Evolutionary conservation across 2,329 filamentous ascomycete genomes (phyloP), one percentile per base, ranked within the genome.

Genomic region (Scorias spongiosa): DNA sequence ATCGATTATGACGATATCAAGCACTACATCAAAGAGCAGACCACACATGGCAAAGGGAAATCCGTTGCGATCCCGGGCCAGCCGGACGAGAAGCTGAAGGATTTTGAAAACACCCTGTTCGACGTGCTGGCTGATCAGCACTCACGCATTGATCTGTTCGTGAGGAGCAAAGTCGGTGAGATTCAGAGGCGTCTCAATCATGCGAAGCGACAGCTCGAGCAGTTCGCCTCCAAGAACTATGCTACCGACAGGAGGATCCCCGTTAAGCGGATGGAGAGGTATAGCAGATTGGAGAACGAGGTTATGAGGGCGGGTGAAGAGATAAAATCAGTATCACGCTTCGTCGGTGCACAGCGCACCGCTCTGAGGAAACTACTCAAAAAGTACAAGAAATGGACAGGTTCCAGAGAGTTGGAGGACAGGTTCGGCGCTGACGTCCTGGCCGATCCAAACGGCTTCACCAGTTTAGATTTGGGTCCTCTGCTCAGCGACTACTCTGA

Each of bases 1-100:
- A 78, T 93, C 63, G 85, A 91, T 62, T 93, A 93, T 69, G 85
- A 89, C 61, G 82, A 83, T 41, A 74, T 93, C 50, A 93, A 93
- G 64, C 74, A 84, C 60, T 72, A 84, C 56, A 89, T 93, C 68
- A 91, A 89, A 62, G 74, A 74, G 47, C 76, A 86, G 58, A 93
- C 85, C 1, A 81, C 79, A 10, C 75, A 73, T 39, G 76, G 80
- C 61, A 76, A 82, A 54, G 80, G 78, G 26, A 71, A 69, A 52
- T 80, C 81, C 39, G 76, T 87, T 44, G 72, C 79, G 15, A 88
- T 91, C 44, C 84, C 84, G 1, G 83, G 83, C 12, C 76, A 81
- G 44, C 63, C 62, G 48, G 61, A 65, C 45, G 38, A 60, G 40
- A 62, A 70, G 51, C 77, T 81, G 57, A 62, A 65, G 51, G 73